Conservation (phyloP, 169 alveolate species). For the Plasmodium inui region DNA sequence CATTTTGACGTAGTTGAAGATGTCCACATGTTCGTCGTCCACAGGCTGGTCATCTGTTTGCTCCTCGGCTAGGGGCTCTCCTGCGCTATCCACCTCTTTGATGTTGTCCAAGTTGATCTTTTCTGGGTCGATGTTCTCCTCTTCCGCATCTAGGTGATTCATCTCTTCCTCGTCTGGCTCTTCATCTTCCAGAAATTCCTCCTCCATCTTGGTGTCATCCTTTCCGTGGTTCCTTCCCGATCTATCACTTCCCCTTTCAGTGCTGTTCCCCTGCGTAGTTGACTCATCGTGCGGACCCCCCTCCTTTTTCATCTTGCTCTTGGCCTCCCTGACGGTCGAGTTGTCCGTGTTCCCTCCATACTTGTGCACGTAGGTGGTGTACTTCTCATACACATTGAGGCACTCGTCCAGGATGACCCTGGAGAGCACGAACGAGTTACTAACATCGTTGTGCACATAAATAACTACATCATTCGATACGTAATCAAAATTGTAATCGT, state of each 20-base stretch:
- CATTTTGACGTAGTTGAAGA: constrained; percentile 37
- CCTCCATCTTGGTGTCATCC: not conserved
- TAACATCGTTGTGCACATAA: constrained; percentile 32
- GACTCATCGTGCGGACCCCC: not conserved
- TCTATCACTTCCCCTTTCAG: not conserved
- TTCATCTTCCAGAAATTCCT: constrained; percentile 1
- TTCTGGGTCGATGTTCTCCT: constrained; percentile 14
- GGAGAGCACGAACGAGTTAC: constrained; percentile 37
- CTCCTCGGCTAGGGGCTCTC: not conserved
- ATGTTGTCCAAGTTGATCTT: constrained; percentile 2
- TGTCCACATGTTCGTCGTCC: constrained; percentile 69
- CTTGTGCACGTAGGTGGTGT: constrained; percentile 66
- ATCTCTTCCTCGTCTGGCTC: constrained; percentile 1
- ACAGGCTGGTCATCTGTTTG: constrained; percentile 2
- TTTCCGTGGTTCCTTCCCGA: not conserved
- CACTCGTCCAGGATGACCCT: constrained; percentile 62
- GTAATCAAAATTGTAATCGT: constrained; percentile 62
- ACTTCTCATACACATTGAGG: constrained; percentile 55
- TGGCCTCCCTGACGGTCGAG: constrained; percentile 17
- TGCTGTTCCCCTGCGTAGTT: not conserved
- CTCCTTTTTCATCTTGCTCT: constrained; percentile 8
- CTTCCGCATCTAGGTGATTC: not conserved
- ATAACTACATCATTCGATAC: constrained; percentile 37
- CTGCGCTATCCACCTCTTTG: constrained; percentile 2
- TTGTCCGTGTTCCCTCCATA: constrained; percentile 51